Evolutionary conservation across 73 alveolate species (phyloP), one percentile per base, ranked within the genome.

Genomic region (Blepharisma japonicum): DNA sequence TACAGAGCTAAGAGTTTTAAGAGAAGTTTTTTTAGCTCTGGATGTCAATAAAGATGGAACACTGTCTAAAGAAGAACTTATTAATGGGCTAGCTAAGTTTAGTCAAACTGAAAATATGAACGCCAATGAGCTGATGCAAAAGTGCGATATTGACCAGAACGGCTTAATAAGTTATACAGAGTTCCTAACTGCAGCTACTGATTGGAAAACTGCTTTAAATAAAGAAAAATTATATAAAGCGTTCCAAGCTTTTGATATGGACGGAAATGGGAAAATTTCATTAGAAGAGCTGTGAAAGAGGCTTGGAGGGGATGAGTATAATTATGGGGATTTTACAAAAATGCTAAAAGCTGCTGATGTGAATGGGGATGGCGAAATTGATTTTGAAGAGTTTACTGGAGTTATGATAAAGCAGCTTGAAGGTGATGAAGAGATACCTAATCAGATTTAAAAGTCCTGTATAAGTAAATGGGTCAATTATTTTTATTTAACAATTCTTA

Each of bases 21-120:
- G 55, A 50, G 77, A 67, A 42, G 56, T 82, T n/a, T 86, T 86
- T 55, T 11, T 72, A 42, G 14, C 45, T 8, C 53, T 86, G 11
- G 92, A 86, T 51, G 68, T 66, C 6, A 66, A 86, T 55, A 45
- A 77, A 50, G 92, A 86, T 82, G 92, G 92, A 25, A 81, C 56
- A 6, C 83, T 86, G 18, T 46, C 82, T 27, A 81, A 80, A 81
- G 83, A 81, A 14, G 92, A 86, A 49, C 72, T 86, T 14, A 76
- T 76, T 18, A 67, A 23, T 45, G 80, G 80, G 46, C 11, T 45
- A 14, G 0, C 11, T 8, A 39, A 39, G 3, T 47, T 38, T n/a
- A 18, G 42, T 2, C 20, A 20, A 7, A 38, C 68, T 6, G 81
- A 83, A 23, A 68, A 66, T 5, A 72, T 50, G 45, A 87, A 86